Percentiles rank a stretch among this genome's conserved stretches.
Evolutionary conservation across 2,329 filamentous ascomycete species (phyloP).

Genomic region (Lasiodiplodia sp.): DNA sequence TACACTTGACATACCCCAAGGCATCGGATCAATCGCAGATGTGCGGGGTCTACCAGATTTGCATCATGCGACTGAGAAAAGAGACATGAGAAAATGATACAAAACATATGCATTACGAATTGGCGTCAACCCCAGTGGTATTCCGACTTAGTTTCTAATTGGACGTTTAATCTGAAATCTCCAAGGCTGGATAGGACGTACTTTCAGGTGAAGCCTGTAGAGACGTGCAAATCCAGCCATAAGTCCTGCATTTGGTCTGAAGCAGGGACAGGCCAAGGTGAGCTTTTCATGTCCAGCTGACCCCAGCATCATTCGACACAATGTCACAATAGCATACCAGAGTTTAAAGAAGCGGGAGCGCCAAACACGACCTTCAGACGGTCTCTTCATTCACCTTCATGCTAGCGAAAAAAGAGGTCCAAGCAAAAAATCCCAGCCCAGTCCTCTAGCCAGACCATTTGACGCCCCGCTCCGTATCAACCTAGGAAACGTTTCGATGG

Average conservation of each 20-base stretch:
- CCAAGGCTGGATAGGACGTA: neutral
- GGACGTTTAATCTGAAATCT: neutral
- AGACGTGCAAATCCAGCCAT: neutral
- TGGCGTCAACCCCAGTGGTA: neutral
- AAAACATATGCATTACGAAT: neutral
- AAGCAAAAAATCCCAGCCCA: conserved; percentile 13
- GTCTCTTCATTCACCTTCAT: conserved; percentile 22
- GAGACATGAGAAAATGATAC: neutral
- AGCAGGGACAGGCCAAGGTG: too few species aligned
- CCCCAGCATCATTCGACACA: neutral
- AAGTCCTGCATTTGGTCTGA: neutral
- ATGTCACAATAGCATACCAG: neutral
- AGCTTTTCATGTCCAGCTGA: neutral
- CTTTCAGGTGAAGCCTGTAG: neutral
- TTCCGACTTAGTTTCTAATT: neutral
- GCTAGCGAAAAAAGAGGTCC: conserved; percentile 4
- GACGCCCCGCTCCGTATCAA: neutral
- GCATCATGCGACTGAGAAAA: neutral
- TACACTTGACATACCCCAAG: neutral
- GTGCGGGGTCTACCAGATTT: neutral
- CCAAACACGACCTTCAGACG: conserved; percentile 16
- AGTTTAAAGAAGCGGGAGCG: neutral
- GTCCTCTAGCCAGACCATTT: neutral
- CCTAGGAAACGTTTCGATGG: neutral
- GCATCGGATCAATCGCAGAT: neutral